These are phyloP conservation scores for Thecaphora thlaspeos DNA, from an alignment of 1,284 basidiomycete species.

Conservation along the genomic window DNA sequence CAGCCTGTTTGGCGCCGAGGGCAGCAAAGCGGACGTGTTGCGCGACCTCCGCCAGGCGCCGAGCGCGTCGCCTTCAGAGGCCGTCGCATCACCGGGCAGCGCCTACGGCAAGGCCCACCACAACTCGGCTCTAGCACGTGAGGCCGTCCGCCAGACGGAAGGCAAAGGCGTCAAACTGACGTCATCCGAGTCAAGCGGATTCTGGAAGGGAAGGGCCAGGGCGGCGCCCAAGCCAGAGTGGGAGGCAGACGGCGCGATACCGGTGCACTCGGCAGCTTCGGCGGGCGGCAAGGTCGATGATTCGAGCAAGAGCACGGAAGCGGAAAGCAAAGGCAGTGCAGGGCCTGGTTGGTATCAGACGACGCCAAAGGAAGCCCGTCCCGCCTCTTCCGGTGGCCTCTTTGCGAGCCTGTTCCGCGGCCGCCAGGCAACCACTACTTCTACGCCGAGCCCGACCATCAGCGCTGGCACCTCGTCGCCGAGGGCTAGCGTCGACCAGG, in stretches of 20 bases:
- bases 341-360: slow-evolving; percentile 33
- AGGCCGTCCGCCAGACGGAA: neutral
- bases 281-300: neutral
- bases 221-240: neutral
- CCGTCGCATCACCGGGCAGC: no score
- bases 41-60: neutral
- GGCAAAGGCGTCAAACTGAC: neutral
- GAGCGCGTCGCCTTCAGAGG: no score
- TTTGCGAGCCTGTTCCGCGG: slow-evolving; percentile 24
- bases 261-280: no score
- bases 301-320: neutral
- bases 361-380: slow-evolving; percentile 17
- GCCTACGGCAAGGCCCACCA: no score
- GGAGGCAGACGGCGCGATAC: no score
- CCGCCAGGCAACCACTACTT: slow-evolving; percentile 13
- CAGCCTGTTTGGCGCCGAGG: neutral
- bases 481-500: slow-evolving; percentile 5
- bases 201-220: neutral
- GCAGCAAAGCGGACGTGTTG: neutral
- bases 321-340: neutral
- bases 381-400: slow-evolving; percentile 15
- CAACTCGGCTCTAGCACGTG: neutral
- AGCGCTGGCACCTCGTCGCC: neutral
- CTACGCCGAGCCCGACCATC: neutral
- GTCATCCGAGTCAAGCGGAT: neutral